phyloP scores from a whole-genome alignment of 2,329 filamentous ascomycete species.

The Calonectria hongkongensis region DNA sequence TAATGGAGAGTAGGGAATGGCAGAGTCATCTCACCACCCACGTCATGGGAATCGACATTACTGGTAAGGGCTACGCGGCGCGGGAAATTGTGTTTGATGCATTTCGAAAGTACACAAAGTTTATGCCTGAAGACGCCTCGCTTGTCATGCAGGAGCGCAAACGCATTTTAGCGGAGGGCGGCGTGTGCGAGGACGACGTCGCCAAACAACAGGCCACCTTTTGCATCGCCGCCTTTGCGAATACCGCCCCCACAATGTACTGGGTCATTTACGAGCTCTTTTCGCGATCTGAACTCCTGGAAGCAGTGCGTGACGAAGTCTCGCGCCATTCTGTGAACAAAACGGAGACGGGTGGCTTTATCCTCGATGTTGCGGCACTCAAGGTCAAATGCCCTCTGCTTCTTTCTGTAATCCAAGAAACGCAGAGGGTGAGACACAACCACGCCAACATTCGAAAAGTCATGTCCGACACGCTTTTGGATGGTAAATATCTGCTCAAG shows the following conservation, averaged over 20 bases:
- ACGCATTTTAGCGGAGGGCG: slow-evolving; percentile 35
- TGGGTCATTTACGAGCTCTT: slow-evolving; percentile 48
- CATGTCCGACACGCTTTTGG: slow-evolving; percentile 58
- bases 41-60: slow-evolving; percentile 39
- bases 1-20: slow-evolving; percentile 42
- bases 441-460: slow-evolving; percentile 53
- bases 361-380: slow-evolving; percentile 38
- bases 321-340: slow-evolving; percentile 32
- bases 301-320: slow-evolving; percentile 40
- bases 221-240: slow-evolving; percentile 42
- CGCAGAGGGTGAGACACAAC: slow-evolving; percentile 39
- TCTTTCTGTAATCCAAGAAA: slow-evolving; percentile 42
- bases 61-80: slow-evolving; percentile 41
- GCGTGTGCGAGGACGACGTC: slow-evolving; percentile 41
- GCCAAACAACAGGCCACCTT: slow-evolving; percentile 47
- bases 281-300: slow-evolving; percentile 36
- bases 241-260: slow-evolving; percentile 43
- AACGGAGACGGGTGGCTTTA: slow-evolving; percentile 25
- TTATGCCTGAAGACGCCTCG: slow-evolving; percentile 41
- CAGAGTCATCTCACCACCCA: slow-evolving; percentile 43
- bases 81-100: slow-evolving; percentile 46
- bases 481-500: slow-evolving; percentile 60
- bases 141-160: slow-evolving; percentile 38
- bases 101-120: slow-evolving; percentile 42
- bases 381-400: slow-evolving; percentile 46